Evolutionary conservation across 208 protist species (phyloP).

Genomic region (Trypanosoma theileri): DNA sequence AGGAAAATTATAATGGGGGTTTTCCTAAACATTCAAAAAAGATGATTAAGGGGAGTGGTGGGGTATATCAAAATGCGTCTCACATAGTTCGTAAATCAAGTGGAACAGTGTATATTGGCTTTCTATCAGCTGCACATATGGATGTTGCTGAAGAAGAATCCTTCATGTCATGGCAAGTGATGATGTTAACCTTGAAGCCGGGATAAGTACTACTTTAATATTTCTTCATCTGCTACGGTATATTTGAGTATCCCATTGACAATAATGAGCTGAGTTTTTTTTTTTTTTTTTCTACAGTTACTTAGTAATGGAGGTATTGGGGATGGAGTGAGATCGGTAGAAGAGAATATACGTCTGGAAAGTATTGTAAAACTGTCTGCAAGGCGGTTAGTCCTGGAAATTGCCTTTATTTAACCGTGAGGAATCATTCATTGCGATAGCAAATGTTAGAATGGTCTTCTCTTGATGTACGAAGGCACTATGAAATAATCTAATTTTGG

Average conservation of each 20-base stretch:
- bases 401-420: background rate
- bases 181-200: background rate
- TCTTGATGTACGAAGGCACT: background rate
- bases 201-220: background rate
- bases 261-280: background rate
- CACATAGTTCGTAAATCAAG: background rate
- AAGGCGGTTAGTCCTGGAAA: background rate
- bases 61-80: background rate
- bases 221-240: background rate
- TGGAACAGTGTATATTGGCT: background rate
- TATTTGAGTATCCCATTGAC: background rate
- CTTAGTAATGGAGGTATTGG: background rate
- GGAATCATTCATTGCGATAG: background rate
- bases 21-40: background rate
- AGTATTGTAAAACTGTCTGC: background rate
- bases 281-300: background rate
- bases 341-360: background rate
- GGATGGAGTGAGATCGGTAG: background rate
- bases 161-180: background rate
- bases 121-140: background rate
- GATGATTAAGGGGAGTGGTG: background rate
- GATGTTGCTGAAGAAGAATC: background rate
- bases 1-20: background rate
- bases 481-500: conserved; percentile 2
- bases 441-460: background rate